These are phyloP conservation scores for Ustilago curta DNA, from an alignment of 1,284 basidiomycete genomes.

Conservation along the genomic window DNA sequence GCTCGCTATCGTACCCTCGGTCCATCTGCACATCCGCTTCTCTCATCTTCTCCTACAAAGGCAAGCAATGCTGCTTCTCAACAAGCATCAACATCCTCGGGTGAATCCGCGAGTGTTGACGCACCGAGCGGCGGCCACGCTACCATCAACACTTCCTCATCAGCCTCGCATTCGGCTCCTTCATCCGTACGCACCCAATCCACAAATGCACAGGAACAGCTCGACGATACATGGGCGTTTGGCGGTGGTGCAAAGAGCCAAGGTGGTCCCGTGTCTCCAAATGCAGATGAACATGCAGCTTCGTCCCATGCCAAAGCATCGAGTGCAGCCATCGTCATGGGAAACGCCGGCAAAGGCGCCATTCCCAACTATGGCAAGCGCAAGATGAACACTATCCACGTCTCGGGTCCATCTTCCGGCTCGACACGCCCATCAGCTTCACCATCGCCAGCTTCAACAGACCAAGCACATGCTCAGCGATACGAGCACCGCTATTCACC, in stretches of 20 bases:
- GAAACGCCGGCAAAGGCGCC: constrained; percentile 62
- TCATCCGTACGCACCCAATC: constrained; percentile 26
- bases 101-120: constrained; percentile 18
- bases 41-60: constrained; percentile 27
- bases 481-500: constrained; percentile 47
- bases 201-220: constrained; percentile 32
- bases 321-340: constrained; percentile 46
- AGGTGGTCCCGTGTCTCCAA: constrained; percentile 33
- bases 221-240: constrained; percentile 52
- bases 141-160: constrained; percentile 21
- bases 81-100: constrained; percentile 2
- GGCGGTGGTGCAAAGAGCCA: constrained; percentile 53
- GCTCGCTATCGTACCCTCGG: constrained; percentile 46
- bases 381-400: constrained; percentile 31
- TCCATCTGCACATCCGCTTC: constrained; percentile 31
- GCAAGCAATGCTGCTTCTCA: constrained; percentile 9
- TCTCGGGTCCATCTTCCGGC: constrained; percentile 19
- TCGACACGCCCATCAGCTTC: background rate
- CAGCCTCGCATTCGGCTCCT: constrained; percentile 17
- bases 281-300: background rate
- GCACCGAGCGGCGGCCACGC: constrained; percentile 15
- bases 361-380: constrained; percentile 61
- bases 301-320: constrained; percentile 18
- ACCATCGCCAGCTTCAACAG: constrained; percentile 10
- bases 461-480: constrained; percentile 12